Evolutionary conservation across 179 eudicot species (phyloP), one percentile per base, ranked within the genome.

Genomic region (Silene noctiflora): DNA sequence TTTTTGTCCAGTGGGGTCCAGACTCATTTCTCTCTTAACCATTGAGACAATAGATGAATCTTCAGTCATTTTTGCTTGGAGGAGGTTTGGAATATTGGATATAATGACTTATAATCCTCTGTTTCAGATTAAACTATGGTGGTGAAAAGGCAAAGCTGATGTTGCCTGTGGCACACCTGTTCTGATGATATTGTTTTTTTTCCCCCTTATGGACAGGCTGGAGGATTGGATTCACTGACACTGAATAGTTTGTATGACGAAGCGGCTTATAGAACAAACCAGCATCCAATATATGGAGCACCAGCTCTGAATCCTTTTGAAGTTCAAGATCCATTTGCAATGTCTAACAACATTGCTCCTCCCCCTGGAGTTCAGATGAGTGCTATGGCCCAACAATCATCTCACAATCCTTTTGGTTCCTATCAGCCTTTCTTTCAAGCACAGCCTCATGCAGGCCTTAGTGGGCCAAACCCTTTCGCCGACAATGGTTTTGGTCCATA

Each of bases 221-320:
- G 99, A 35, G 99, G 99, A 83, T 80, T 95, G 87, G 99, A 95
- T 76, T 87, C 97, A 0, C 95, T 95, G 65, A 93, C 90, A 21
- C 80, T 95, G 46, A 83, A 90, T 77, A 95, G 99, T 72, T 84
- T 95, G 79, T 95, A 95, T 4, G 98, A 95, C 16, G 97, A 91
- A 58, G 97, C 80, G 13, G 92, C 89, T 21, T 93, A 91, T 75
- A 86, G 99, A 84, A 92, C 92, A 24, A 87, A 88, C 81, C 97
- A 86, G 87, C 97, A 88, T 75, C 88, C 98, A 4, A 79, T 78
- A 11, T 96, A 93, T 79, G 98, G 96, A 75, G 70, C 88, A 11
- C 94, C 94, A 24, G 93, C 96, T 13, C 97, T 91, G 21, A 93
- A 95, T 58, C 99, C 99, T 44, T 96, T 93, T 78, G 97, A 86